These are phyloP conservation scores for Metarhizium robertsii DNA, from an alignment of 2,329 filamentous ascomycete species.

Conservation along the genomic window DNA sequence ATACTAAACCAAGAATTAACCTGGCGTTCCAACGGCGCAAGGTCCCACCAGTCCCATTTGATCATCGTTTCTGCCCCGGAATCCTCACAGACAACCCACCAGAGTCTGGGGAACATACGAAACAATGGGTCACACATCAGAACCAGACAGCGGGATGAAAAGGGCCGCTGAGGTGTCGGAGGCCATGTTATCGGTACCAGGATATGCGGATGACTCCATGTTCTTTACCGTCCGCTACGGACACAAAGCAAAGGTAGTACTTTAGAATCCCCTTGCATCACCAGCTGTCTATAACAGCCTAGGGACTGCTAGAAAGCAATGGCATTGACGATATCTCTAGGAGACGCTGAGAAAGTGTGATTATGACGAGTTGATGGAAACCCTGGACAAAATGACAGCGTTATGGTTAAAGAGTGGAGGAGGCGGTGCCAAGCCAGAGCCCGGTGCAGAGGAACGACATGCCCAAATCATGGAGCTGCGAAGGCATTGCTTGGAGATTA, in stretches of 20 bases:
- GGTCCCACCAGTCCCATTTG: neutral
- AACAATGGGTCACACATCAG: slow-evolving; percentile 2
- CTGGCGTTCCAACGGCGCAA: too few species aligned
- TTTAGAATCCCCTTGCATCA: too few species aligned
- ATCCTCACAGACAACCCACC: neutral
- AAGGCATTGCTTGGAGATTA: slow-evolving; percentile 11
- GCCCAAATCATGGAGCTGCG: slow-evolving; percentile 13
- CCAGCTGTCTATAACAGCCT: neutral
- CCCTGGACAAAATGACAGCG: slow-evolving; percentile 8
- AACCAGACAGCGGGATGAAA: slow-evolving; percentile 10
- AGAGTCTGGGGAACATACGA: neutral
- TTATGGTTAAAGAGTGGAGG: slow-evolving; percentile 9
- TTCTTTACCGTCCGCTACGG: slow-evolving; percentile 19
- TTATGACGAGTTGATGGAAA: slow-evolving; percentile 14
- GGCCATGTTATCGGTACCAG: slow-evolving; percentile 16
- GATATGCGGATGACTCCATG: slow-evolving; percentile 21
- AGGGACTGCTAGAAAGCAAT: neutral
- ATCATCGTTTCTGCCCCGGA: neutral
- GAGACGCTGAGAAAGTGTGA: slow-evolving; percentile 16
- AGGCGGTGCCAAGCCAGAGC: neutral
- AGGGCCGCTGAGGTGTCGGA: slow-evolving; percentile 18
- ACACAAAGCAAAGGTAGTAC: slow-evolving; percentile 13
- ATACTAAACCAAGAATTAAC: neutral
- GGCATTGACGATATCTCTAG: slow-evolving; percentile 3
- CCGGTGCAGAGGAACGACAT: slow-evolving; percentile 4